Percentiles rank a stretch among this genome's conserved stretches.
Conservation (phyloP, 805 yeast genomes). For the Zygoascus ofunaensis region DNA sequence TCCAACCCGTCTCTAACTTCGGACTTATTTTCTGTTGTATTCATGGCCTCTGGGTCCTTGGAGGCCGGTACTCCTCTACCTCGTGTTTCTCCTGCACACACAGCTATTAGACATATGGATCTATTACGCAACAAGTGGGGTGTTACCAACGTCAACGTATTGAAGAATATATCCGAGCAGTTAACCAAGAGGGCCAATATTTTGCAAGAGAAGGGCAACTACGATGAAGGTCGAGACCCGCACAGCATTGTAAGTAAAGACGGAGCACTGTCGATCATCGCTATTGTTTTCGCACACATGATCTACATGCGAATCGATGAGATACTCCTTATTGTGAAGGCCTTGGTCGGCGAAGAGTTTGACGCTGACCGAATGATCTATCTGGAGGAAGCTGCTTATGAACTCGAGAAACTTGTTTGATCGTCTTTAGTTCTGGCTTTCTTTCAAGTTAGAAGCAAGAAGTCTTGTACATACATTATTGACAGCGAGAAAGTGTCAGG, state of each 20-base stretch:
- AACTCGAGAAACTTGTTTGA: neutral
- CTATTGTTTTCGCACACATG: constrained; percentile 20
- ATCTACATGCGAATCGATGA: constrained; percentile 28
- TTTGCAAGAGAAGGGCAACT: no score
- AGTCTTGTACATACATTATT: no score
- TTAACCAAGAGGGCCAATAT: no score
- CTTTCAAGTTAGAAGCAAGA: no score
- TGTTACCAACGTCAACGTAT: neutral
- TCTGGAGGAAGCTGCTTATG: neutral
- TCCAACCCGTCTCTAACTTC: constrained; percentile 20
- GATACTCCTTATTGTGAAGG: constrained; percentile 23
- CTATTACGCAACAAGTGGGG: constrained; percentile 10
- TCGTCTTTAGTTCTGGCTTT: no score
- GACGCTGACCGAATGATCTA: constrained; percentile 16
- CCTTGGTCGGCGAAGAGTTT: constrained; percentile 29
- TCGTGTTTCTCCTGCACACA: constrained; percentile 25
- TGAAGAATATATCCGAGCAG: neutral
- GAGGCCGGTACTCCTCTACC: constrained; percentile 26
- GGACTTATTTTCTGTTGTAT: constrained; percentile 23
- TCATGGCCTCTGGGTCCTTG: constrained; percentile 26
- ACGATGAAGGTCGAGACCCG: neutral
- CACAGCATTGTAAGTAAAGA: constrained; percentile 14
- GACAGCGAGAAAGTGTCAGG: no score
- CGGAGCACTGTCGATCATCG: constrained; percentile 19
- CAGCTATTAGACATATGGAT: constrained; percentile 14